phyloP scores from a whole-genome alignment of 176 grass and related monocot species.

The Oryza punctata region DNA sequence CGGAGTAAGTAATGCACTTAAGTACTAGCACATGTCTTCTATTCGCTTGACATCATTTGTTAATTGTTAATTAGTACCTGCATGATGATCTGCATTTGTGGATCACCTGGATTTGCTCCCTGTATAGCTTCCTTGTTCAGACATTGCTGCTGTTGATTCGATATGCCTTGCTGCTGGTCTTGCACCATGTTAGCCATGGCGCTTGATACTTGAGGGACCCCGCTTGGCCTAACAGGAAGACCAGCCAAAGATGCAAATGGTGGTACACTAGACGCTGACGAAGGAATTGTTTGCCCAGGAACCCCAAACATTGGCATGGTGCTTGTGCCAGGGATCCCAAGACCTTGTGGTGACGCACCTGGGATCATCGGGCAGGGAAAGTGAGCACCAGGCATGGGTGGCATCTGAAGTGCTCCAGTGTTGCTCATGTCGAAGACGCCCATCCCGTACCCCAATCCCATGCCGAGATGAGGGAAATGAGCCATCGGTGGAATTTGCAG shows the following conservation, averaged over 20 bases:
- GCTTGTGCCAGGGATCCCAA: constrained; percentile 36
- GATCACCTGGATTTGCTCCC: constrained; percentile 29
- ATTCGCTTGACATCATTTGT: neutral
- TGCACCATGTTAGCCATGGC: constrained; percentile 34
- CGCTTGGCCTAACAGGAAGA: constrained; percentile 44
- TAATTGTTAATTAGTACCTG: constrained; percentile 21
- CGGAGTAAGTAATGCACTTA: constrained; percentile 17
- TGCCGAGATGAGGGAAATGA: constrained; percentile 51
- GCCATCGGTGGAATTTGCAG: constrained; percentile 45
- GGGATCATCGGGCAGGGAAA: constrained; percentile 40
- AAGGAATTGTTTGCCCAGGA: constrained; percentile 39
- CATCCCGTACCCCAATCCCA: constrained; percentile 67
- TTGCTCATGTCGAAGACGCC: constrained; percentile 55
- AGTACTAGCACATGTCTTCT: neutral
- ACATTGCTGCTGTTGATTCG: constrained; percentile 39
- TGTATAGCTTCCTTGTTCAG: constrained; percentile 37
- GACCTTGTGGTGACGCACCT: constrained; percentile 33
- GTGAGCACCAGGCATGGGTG: constrained; percentile 43
- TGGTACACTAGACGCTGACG: constrained; percentile 11
- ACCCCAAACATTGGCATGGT: constrained; percentile 39
- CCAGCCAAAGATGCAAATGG: constrained; percentile 34
- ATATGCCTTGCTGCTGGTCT: constrained; percentile 21
- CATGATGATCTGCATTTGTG: constrained; percentile 30
- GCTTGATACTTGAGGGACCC: constrained; percentile 31
- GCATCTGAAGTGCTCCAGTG: constrained; percentile 37